Base-by-base conservation (phyloP, 1,284 basidiomycete species). In the Pseudomicrostroma phylloplanum region DNA sequence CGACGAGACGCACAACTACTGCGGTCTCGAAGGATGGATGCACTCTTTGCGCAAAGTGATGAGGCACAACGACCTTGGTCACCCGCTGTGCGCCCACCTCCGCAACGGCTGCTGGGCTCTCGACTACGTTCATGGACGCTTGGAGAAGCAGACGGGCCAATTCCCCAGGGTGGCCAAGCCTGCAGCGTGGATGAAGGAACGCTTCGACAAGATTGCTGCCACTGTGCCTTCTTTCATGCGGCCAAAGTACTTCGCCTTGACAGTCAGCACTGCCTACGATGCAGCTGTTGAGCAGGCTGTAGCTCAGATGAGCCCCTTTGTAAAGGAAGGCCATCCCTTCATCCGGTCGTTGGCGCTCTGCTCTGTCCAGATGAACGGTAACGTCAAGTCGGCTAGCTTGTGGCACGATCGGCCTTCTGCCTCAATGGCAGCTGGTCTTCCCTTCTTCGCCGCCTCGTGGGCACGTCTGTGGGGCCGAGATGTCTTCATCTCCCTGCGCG, bases 131-230 rank as follows among this genome's bases (percentile, higher is more conserved):
- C 68, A 72, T 49, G 49, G 63, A 11, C 85, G 94, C 39, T 80
- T 98, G 41, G 81, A 83, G 59, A 85, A 85, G 90, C 30, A 51
- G 15, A 19, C 40, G 17, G 58, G 61, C 6, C 56, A 67, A 6
- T 67, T 76, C 58, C 73, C 72, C 21, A 64, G 64, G 6, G 60
- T 76, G 21, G 63, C 58, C 26, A 60, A 59, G 15, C 70, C 68
- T 13, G 71, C 70, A 1, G 62, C 68, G 21, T 76, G 74, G 74
- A 55, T 74, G 12, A 56, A 65, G 17, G 67, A 76, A 40, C 70
- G 74, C 55, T 72, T 76, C 54, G 69, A 74, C 15, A 62, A 66
- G 13, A 73, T 76, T 67, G 67, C 66, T 49, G 49, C 61, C 3
- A 68, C 67, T 0, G 66, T 67, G 8, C 74, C 74, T 15, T 69